These are phyloP conservation scores for Phytophthora niederhauseri DNA, from an alignment of 352 stramenopile species.

Conservation along the genomic window DNA sequence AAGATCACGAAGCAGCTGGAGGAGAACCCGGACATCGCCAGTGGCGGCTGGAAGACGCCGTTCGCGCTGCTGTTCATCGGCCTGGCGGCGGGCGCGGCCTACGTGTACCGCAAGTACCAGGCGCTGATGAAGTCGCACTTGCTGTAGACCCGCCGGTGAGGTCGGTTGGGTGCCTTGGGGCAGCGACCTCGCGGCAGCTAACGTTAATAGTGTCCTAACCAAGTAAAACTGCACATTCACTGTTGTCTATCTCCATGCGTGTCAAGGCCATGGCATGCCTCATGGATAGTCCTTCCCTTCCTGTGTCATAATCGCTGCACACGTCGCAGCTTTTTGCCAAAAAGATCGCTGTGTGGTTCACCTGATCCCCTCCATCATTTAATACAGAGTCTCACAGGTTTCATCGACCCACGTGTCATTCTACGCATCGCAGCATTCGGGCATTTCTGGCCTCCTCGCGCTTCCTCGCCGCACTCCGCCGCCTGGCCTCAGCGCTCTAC, in stretches of 20 bases:
- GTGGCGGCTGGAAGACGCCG: constrained; percentile 77
- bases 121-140: constrained; percentile 88
- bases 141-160: constrained; percentile 52
- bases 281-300: not conserved
- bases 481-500: not conserved
- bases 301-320: not conserved
- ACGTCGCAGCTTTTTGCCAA: constrained; percentile 10
- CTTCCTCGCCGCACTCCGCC: not conserved
- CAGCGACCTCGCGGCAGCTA: constrained; percentile 12
- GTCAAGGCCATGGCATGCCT: not conserved
- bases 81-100: constrained; percentile 50
- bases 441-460: constrained; percentile 23
- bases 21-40: constrained; percentile 64
- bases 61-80: constrained; percentile 76
- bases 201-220: constrained; percentile 26
- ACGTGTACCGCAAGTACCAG: constrained; percentile 88
- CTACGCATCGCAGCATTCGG: constrained; percentile 16
- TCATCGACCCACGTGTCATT: constrained; percentile 28
- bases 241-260: constrained; percentile 12
- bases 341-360: constrained; percentile 33
- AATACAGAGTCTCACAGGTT: constrained; percentile 15
- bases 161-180: constrained; percentile 5
- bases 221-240: constrained; percentile 34
- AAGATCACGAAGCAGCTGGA: constrained; percentile 84
- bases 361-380: constrained; percentile 19